These are phyloP conservation scores for Rubia yunnanensis DNA, from an alignment of 257 asterid genomes.

Conservation along the genomic window DNA sequence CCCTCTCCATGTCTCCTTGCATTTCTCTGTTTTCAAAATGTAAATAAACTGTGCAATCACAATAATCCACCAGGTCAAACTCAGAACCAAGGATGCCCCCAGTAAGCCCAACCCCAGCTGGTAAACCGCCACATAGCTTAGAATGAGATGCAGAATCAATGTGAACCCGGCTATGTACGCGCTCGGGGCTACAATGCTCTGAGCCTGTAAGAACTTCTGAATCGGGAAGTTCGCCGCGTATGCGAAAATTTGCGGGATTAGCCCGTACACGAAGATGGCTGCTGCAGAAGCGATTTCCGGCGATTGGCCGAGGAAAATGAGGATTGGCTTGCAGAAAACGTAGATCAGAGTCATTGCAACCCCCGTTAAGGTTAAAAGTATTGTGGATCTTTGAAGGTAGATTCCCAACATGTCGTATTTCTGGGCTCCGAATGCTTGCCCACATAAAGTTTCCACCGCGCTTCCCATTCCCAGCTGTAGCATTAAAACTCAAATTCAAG, in stretches of 20 bases:
- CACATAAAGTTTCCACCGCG: conserved; percentile 3
- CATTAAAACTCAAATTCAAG: neutral
- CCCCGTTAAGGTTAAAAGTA: conserved; percentile 1
- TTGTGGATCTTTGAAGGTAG: conserved; percentile 4
- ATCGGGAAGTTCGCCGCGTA: conserved; percentile 2
- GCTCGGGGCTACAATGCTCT: neutral
- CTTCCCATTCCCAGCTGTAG: conserved; percentile 7
- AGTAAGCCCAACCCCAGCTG: neutral
- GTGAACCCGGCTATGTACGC: conserved; percentile 1
- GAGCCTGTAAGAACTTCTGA: conserved; percentile 1
- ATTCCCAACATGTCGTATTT: conserved; percentile 6
- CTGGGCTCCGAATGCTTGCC: conserved; percentile 9
- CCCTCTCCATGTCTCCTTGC: neutral
- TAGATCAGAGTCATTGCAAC: neutral
- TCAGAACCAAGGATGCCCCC: conserved; percentile 9
- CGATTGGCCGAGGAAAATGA: neutral
- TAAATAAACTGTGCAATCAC: neutral
- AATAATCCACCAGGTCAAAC: conserved; percentile 2
- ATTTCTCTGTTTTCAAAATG: neutral
- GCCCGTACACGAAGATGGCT: conserved; percentile 4
- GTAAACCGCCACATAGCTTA: neutral
- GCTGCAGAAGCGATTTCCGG: conserved; percentile 4
- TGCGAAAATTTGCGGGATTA: conserved; percentile 5
- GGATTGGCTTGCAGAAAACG: conserved; percentile 4
- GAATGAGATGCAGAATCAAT: neutral